Conservation (phyloP, 75 land plant species). For the Selaginella tamariscina region DNA sequence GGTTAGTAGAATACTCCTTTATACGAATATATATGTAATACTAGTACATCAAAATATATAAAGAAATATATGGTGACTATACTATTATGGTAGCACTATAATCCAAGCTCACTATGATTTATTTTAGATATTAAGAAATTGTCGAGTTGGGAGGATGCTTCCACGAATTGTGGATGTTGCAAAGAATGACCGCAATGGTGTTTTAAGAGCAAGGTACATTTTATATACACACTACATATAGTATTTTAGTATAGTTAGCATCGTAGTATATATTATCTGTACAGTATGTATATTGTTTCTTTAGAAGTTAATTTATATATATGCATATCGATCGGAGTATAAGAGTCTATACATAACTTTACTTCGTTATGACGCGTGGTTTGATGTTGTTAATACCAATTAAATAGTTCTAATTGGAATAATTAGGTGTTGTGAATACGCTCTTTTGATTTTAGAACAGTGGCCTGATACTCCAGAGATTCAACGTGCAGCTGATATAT, state of each 20-base stretch:
- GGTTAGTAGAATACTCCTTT: not conserved
- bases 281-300: too few species aligned
- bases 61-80: not conserved
- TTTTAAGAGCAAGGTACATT: conserved; percentile 11
- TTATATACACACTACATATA: not conserved
- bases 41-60: not conserved
- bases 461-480: conserved; percentile 7
- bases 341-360: too few species aligned
- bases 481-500: conserved; percentile 10
- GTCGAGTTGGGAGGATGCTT: conserved; percentile 6
- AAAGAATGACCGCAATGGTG: conserved; percentile 11
- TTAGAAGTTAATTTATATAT: not conserved
- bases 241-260: too few species aligned
- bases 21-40: not conserved
- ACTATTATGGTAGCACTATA: not conserved
- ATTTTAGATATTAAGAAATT: not conserved
- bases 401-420: too few species aligned
- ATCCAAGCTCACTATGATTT: not conserved
- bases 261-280: too few species aligned
- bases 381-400: too few species aligned
- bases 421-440: conserved; percentile 11
- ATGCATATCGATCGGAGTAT: too few species aligned
- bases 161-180: conserved; percentile 7
- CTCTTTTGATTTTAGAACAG: conserved; percentile 10
- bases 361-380: too few species aligned